Evolutionary conservation across 768 basidiomycete genomes (phyloP).

Genomic region (Trametes sanguinea): DNA sequence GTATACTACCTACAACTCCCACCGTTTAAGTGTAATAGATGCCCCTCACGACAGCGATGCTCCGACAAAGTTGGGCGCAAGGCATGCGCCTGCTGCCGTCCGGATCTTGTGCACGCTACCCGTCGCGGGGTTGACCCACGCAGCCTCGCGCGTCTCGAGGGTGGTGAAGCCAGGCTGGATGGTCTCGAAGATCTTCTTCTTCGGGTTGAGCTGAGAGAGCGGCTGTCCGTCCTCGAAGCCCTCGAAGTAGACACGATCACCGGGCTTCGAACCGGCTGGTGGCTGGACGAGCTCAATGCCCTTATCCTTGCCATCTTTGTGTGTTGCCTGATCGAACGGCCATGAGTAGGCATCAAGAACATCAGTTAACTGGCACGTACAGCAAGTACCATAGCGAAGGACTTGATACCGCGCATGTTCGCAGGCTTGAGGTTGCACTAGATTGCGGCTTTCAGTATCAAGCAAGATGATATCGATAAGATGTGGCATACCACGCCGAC

Average conservation of each 20-base stretch:
- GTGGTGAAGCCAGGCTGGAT: conserved; percentile 97
- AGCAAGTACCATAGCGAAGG: conserved; percentile 96
- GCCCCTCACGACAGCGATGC: conserved; percentile 81
- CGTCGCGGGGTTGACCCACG: conserved; percentile 87
- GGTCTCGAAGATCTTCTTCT: conserved; percentile 98
- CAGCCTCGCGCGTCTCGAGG: conserved; percentile 82
- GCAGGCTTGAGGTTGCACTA: conserved; percentile 96
- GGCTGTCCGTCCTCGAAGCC: conserved; percentile 81
- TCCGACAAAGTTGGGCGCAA: conserved; percentile 79
- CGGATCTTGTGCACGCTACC: conserved; percentile 82
- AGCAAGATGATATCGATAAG: not conserved
- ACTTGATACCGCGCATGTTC: conserved; percentile 96
- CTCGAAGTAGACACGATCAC: conserved; percentile 95
- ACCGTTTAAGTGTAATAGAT: not conserved
- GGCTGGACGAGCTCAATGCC: conserved; percentile 93
- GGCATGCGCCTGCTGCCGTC: conserved; percentile 81
- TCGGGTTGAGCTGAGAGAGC: conserved; percentile 88
- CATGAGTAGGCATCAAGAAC: not conserved
- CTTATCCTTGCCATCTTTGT: conserved; percentile 85
- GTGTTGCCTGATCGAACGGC: conserved; percentile 63
- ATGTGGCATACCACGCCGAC: conserved; percentile 69
- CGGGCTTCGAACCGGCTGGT: conserved; percentile 81
- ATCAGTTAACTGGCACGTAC: conserved; percentile 44
- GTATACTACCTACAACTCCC: not conserved
- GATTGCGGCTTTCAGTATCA: not conserved